Evolutionary conservation across 257 asterid species (phyloP), one percentile per base, ranked within the genome.

Genomic region (Scutellaria galericulata): DNA sequence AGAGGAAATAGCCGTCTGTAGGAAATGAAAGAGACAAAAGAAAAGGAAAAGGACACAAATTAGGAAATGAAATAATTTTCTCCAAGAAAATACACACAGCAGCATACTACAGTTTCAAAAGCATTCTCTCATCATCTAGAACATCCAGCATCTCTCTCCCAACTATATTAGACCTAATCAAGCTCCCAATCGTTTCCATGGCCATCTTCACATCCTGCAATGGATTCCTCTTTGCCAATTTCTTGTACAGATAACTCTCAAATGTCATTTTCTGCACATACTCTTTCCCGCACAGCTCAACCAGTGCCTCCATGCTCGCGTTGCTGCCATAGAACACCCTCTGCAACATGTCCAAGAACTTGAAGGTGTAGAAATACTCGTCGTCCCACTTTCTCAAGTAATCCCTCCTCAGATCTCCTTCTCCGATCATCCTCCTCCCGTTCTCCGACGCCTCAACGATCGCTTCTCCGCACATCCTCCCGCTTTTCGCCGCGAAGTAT

Each of bases 231-330:
- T 97, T 96, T 68, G 79, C 93, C 4, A 93, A 96, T 67, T 70
- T 84, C 72, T 93, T 93, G 81, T 93, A 90, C 86, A 93, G 42
- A 66, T 90, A 93, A 80, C 98, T 93, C 42, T 90, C 96, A 39
- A 93, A 90, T 0, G 98, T 93, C 97, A 89, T 90, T 86, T 81
- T 93, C 89, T 93, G 98, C 83, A 93, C 97, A 20, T 93, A 93
- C 78, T 89, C 96, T 44, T 90, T 95, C 8, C 86, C 96, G 65
- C 96, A 93, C 95, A 93, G 89, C 77, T 93, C 97, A 53, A 93
- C 97, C 2, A 90, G 87, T 5, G 98, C 98, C 60, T 93, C 97
- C 50, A 89, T 85, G 18, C 96, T 97, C 13, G 96, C 96, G 76
- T 93, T 89, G 5, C 94, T 89, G 12, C 96, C 39, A 83, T 90